These are phyloP conservation scores for Neodidymelliopsis sp. DNA, from an alignment of 2,329 filamentous ascomycete species.

Conservation along the genomic window DNA sequence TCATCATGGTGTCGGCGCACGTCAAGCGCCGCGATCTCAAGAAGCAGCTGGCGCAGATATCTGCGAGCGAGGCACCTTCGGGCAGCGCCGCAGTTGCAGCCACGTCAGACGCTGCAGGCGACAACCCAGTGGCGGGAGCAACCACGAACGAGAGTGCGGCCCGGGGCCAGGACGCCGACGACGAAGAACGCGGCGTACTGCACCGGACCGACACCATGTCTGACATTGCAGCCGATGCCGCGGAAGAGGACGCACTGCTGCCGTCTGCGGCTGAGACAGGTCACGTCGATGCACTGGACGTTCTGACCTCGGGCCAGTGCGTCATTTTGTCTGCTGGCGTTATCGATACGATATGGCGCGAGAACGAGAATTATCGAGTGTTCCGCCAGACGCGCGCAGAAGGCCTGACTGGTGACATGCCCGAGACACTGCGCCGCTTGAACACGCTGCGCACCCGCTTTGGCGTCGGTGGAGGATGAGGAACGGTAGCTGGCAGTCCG, in stretches of 20 bases:
- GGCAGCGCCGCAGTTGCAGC: slow-evolving; percentile 14
- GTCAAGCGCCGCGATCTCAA: slow-evolving; percentile 60
- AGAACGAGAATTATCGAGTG: slow-evolving; percentile 49
- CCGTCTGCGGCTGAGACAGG: slow-evolving; percentile 36
- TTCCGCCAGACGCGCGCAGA: slow-evolving; percentile 41
- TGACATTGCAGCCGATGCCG: slow-evolving; percentile 52
- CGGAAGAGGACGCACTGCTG: slow-evolving; percentile 41
- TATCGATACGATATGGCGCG: slow-evolving; percentile 51
- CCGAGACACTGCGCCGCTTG: slow-evolving; percentile 43
- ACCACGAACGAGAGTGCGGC: slow-evolving; percentile 21
- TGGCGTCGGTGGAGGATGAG: slow-evolving; percentile 45
- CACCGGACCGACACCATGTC: slow-evolving; percentile 49
- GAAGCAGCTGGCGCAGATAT: slow-evolving; percentile 43
- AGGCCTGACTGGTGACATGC: slow-evolving; percentile 38
- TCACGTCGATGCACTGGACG: slow-evolving; percentile 49
- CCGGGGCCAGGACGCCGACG: slow-evolving; percentile 62
- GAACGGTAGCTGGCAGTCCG: background rate
- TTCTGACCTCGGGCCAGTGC: slow-evolving; percentile 57
- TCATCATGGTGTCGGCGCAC: slow-evolving; percentile 64
- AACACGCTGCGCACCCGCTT: slow-evolving; percentile 45
- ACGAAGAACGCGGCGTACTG: slow-evolving; percentile 65
- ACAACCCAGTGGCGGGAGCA: slow-evolving; percentile 11
- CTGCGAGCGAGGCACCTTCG: slow-evolving; percentile 24
- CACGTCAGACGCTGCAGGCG: slow-evolving; percentile 17
- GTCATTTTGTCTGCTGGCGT: slow-evolving; percentile 55